Base-by-base conservation (phyloP, 2,329 filamentous ascomycete genomes). In the Didymosphaeria variabile region DNA sequence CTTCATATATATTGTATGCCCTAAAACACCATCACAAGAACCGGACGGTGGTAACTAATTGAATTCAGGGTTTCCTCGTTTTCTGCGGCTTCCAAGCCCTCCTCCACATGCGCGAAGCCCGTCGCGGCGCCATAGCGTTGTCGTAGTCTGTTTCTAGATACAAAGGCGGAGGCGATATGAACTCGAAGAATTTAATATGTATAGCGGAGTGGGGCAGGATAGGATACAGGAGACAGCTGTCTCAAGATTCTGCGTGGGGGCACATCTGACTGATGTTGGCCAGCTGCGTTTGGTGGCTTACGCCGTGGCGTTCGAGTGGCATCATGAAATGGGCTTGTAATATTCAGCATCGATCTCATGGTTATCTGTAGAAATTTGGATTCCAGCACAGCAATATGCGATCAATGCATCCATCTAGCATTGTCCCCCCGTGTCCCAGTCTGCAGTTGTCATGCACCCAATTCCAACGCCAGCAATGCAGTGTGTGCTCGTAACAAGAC, bases 71-170 rank as follows among this genome's bases (percentile, higher is more conserved):
- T 19, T 98, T 98, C 84, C 87, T 97, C 59, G 85, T 96, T 54
- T 97, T 97, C 82, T 98, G 94, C 80, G 91, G 90, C 60, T 87
- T 94, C 68, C 94, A 98, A 79, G 94, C 93, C 65, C 87, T 91
- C 74, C 86, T 97, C 63, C 93, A 98, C 80, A 81, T 92, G 72
- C 90, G 93, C 79, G 90, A 94, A 79, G 93, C 88, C 80, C 86
- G 91, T 79, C 86, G 91, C 76, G 94, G 94, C 66, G 91, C 92
- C 64, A 97, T 97, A 81, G 88, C 91, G 62, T 83, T 97, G 76
- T 85, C 83, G 71, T 87, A 63, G 71, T 57, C 51, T 19, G 32
- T 23, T 9, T 19, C 26, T 29, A n/a, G 31, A 46, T 29, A 26
- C 3, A 32, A 8, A 19, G 15, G 13, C n/a, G 40, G 17, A 21